Base-by-base conservation (phyloP, 306 rosid species). In the Potentilla sterilis region DNA sequence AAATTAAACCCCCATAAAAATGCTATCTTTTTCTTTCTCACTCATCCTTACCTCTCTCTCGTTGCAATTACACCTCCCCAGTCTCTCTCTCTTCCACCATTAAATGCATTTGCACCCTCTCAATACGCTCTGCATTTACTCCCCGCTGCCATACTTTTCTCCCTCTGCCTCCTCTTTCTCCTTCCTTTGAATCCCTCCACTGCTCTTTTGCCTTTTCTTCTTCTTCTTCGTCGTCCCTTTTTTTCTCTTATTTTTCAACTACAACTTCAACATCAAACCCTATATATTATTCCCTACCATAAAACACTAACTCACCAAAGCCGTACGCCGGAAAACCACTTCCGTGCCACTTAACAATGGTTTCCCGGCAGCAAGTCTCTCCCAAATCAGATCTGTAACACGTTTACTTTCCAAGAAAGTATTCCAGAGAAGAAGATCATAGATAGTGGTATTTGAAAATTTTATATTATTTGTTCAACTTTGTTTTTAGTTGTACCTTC, bases 31-130 rank as follows among this genome's bases (percentile, higher is more conserved):
- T 70, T 81, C 41, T 71, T 41, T 71, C 75, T 65, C 69, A 55
- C 78, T 68, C 40, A 37, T 37, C 51, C 62, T 63, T 82, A 19
- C 55, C 65, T 78, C 83, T 75, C 75, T 59, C 78, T 51, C 68
- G 22, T 10, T 3, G 32, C 76, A 75, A 78, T 69, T 74, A 75
- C 80, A 48, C 61, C 84, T 78, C 81, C 28, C 70, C 70, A 28
- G 55, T 77, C 78, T 74, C 81, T 82, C 75, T 79, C 87, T 83
- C 84, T 54, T 18, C 74, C 91, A 76, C 92, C 92, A 96, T 92
- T 96, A 65, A 95, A 90, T 96, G 98, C 99, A 85, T 75, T 95
- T 83, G 98, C 98, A 96, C 91, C 97, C 96, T 92, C 98, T 89
- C 97, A 86, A 88, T 83, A 81, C 95, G 88, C 93, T 90, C 97